These are phyloP conservation scores for Calocybe gangraenosa DNA, from an alignment of 768 basidiomycete genomes.

Conservation along the genomic window DNA sequence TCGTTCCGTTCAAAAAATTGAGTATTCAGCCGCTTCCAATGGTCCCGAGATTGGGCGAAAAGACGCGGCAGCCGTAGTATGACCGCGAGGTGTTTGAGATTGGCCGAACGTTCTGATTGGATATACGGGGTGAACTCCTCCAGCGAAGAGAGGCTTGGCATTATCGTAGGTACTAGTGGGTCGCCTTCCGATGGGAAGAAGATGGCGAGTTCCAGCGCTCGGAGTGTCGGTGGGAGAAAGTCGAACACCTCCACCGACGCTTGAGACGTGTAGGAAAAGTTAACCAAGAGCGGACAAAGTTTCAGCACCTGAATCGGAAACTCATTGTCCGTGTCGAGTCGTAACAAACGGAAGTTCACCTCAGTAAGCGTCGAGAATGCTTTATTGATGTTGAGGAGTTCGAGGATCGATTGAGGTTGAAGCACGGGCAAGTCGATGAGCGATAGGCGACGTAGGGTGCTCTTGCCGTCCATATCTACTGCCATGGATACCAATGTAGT, in stretches of 20 bases:
- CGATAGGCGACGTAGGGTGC: not conserved
- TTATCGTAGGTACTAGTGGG: not conserved
- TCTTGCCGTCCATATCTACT: not conserved
- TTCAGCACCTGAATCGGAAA: not conserved
- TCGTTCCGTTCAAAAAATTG: not conserved
- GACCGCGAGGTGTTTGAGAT: slow-evolving; percentile 2
- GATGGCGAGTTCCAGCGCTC: slow-evolving; percentile 4
- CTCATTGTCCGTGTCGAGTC: not conserved
- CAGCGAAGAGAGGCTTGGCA: not conserved
- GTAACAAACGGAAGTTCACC: not conserved
- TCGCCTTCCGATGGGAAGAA: not conserved
- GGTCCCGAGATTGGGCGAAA: too few species aligned
- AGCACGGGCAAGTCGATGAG: not conserved
- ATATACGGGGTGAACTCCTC: slow-evolving; percentile 1
- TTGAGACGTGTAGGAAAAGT: slow-evolving; percentile 8
- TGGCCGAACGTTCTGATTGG: not conserved
- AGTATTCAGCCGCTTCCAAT: not conserved
- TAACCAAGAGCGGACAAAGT: slow-evolving; percentile 2
- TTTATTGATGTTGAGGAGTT: slow-evolving; percentile 4
- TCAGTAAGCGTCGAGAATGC: not conserved
- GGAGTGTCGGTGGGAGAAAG: slow-evolving; percentile 1
- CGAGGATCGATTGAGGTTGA: not conserved
- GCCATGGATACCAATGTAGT: not conserved
- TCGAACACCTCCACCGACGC: slow-evolving; percentile 2
- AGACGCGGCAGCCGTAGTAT: not conserved